Base-by-base conservation (phyloP, 768 basidiomycete genomes). In the Collybia nuda region DNA sequence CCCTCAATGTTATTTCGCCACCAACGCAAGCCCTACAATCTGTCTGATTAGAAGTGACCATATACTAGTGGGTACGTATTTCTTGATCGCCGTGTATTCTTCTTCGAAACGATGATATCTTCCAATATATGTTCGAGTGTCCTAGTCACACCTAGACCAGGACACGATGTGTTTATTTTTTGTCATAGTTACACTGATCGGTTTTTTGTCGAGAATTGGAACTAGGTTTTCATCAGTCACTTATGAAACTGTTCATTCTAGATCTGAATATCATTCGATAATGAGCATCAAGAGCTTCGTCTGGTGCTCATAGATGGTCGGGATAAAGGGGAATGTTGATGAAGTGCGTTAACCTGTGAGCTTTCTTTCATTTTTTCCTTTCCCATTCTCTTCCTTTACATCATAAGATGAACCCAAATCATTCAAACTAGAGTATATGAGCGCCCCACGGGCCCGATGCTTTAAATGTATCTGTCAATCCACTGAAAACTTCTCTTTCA, bases 361-460 rank as follows among this genome's bases (percentile, higher is more conserved):
- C 6, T 36, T 46, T 26, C 14, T n/a, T 7, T 5, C 28, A 17
- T 42, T 43, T 23, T 43, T 15, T 47, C 14, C 28, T 54, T 36
- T 18, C 40, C 32, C 44, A 7, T 48, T 40, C 23, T 40, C 40
- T 40, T 44, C 40, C 54, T 40, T 26, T 26, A 7, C 7, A 26
- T 26, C 24, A 4, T 52, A 62, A 58, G 84, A 87, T 85, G 86
- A 89, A 73, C 55, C 69, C 63, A 75, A 70, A 73, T 62, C 68
- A 78, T 82, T 87, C 88, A 91, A 91, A 91, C 88, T 91, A 91
- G 88, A 90, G 88, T 91, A 84, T 90, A 78, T 90, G 88, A 91
- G 88, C 69, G 83, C 76, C 68, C 52, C 54, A 55, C 59, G 6
- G 67, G 79, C 80, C 72, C 85, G 60, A 85, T 90, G 88, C 79